A percentile compares a stretch with the other conserved stretches of the same genome.
Conservation (phyloP, 73 alveolate genomes). For the Paramecium primaurelia region DNA sequence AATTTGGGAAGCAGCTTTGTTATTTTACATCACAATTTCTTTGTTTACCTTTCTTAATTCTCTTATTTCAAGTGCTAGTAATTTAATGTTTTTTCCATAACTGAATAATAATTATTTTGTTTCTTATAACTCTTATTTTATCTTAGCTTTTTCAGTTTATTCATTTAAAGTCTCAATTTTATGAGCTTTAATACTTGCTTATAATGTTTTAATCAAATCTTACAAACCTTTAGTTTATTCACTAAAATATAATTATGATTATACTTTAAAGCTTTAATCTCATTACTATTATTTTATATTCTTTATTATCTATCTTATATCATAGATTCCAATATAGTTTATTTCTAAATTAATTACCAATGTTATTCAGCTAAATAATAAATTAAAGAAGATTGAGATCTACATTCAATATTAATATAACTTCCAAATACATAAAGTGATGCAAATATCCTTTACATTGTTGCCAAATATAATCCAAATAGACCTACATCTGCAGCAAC, state of each 20-base stretch:
- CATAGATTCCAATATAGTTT: not conserved
- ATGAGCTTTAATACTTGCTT: not conserved
- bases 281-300: not conserved
- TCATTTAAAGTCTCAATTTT: not conserved
- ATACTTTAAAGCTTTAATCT: not conserved
- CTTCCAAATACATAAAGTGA: not conserved
- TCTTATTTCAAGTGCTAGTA: not conserved
- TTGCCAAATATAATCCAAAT: not conserved
- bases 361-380: conserved; percentile 14
- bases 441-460: not conserved
- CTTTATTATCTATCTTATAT: not conserved
- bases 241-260: not conserved
- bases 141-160: not conserved
- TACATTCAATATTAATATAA: not conserved
- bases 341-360: conserved; percentile 30
- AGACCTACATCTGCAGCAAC: conserved; percentile 40
- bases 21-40: not conserved
- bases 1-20: not conserved
- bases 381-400: not conserved
- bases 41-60: not conserved
- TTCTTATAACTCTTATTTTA: not conserved
- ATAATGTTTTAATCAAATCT: not conserved
- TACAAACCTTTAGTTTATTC: not conserved
- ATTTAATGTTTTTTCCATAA: conserved; percentile 37
- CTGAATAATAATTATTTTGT: not conserved